A percentile compares a stretch with the other conserved stretches of the same genome.
These are phyloP conservation scores for Solanum peruvianum DNA, from an alignment of 257 asterid species.

Conservation along the genomic window DNA sequence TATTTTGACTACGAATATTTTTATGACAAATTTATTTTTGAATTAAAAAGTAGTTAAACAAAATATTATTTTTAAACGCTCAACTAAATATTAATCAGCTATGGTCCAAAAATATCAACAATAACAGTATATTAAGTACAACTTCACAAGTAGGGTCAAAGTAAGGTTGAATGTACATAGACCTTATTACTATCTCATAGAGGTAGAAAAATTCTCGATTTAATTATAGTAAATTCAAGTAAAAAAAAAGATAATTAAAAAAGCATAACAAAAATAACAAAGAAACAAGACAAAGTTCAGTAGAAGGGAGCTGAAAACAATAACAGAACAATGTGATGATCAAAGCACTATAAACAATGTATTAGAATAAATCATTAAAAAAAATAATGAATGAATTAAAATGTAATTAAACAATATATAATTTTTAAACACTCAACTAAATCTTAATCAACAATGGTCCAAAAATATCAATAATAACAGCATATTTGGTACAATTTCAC, in stretches of 20 bases:
- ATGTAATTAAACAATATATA: background rate
- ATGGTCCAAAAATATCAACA: background rate
- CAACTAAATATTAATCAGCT: background rate
- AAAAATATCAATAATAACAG: background rate
- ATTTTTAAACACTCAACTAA: background rate
- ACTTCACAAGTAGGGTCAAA: background rate
- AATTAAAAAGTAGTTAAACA: background rate
- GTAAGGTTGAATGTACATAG: fast-evolving
- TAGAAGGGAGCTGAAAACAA: background rate
- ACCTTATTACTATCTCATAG: fast-evolving
- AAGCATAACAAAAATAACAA: background rate
- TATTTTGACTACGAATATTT: background rate
- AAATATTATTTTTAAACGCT: background rate
- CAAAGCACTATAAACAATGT: background rate
- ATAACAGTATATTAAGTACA: background rate
- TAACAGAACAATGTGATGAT: background rate
- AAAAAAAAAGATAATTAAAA: too few species aligned
- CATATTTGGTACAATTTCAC: too few species aligned
- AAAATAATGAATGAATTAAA: background rate
- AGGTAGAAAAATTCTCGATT: too few species aligned
- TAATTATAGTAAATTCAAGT: too few species aligned
- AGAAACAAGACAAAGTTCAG: too few species aligned
- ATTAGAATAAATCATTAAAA: too few species aligned
- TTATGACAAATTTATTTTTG: background rate
- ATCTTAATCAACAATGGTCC: background rate